Base-by-base conservation (phyloP, 2,329 filamentous ascomycete species). In the Fusarium agapanthi region DNA sequence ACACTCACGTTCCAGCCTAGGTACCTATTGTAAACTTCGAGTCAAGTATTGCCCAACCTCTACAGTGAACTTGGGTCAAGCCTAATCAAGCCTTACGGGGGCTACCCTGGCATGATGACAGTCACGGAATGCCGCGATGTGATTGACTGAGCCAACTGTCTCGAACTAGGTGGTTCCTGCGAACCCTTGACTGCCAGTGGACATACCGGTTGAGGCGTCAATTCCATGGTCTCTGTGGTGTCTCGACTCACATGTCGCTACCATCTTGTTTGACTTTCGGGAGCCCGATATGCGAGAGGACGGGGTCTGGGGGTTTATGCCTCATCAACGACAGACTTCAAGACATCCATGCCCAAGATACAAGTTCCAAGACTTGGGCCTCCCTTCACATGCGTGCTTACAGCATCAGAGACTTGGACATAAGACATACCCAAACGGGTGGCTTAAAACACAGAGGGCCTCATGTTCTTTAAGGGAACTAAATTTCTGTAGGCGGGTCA, bases 111-210 rank as follows among this genome's bases (percentile, higher is more conserved):
- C 38, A 61, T 56, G 48, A 67, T 59, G 56, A 61, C 63, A 45
- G 59, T 62, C 55, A 62, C 69, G 40, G 26, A 58, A 43, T 47
- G 69, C 51, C 56, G 65, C 67, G 65, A 67, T 66, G 60, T 71
- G 60, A 66, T 62, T 75, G 71, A 75, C 73, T 67, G 72, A 65
- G 67, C 66, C 61, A 75, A 67, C 53, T 76, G 72, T 65, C 65
- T 77, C 72, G 72, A 77, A 75, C 75, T 72, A 70, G 61, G 71
- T 67, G 69, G 74, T 76, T 77, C 71, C 71, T 75, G 73, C 71
- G 71, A 77, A 76, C 69, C 74, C 64, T 69, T 67, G 71, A 67
- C 71, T 73, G 64, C 70, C 61, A 65, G 64, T 51, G 24, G 67
- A 40, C 37, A 54, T 64, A 41, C 51, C 51, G 30, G 59, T 40